Conservation (phyloP, 495 filamentous ascomycete species). For the Stereocaulon alpinum region DNA sequence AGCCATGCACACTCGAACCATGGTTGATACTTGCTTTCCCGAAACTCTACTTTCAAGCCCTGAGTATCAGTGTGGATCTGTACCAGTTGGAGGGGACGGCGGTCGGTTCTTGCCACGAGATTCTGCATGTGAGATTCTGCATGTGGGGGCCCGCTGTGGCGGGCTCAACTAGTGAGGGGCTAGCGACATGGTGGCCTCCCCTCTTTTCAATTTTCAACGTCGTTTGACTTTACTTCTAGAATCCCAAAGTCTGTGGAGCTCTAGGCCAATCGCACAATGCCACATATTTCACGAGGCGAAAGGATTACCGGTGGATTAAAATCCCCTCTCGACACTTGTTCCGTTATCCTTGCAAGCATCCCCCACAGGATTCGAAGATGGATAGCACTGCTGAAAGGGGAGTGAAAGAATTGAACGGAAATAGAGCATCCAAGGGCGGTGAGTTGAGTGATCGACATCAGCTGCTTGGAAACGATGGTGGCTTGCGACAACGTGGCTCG, state of each 20-base stretch:
- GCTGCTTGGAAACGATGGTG: not conserved
- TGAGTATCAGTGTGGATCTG: not conserved
- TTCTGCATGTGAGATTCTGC: not conserved
- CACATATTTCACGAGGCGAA: constrained; percentile 1
- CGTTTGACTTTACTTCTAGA: not conserved
- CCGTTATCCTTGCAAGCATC: not conserved
- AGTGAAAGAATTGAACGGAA: not conserved
- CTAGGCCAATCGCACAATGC: not conserved
- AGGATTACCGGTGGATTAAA: not conserved
- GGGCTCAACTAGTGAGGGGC: not conserved
- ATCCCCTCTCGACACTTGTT: not conserved
- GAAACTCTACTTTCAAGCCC: not conserved
- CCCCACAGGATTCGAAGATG: not conserved
- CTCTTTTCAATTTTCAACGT: constrained; percentile 5
- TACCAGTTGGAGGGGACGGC: not conserved
- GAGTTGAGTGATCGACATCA: not conserved
- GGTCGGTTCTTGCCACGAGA: not conserved
- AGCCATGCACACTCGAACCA: not conserved
- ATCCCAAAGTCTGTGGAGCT: not conserved
- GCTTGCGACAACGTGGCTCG: not conserved
- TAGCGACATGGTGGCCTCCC: constrained; percentile 1
- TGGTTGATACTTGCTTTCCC: not conserved
- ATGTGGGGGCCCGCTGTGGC: constrained; percentile 5
- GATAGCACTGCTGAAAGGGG: not conserved
- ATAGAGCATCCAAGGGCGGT: not conserved